Evolutionary conservation across 75 land plant species (phyloP).

Genomic region (Azolla pinnata): DNA sequence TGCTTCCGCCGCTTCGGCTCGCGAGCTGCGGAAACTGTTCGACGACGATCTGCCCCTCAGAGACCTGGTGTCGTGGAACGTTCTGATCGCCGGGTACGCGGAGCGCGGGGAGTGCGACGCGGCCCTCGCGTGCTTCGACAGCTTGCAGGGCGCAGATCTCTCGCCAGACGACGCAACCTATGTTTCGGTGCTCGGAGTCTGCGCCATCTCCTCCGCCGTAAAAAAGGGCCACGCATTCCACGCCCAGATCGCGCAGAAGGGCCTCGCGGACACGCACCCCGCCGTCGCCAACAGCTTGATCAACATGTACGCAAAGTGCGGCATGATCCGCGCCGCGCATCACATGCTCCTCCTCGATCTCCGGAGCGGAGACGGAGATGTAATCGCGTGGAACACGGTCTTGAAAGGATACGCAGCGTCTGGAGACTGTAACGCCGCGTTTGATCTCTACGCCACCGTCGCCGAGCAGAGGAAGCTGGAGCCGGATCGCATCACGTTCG

Average conservation of each 20-base stretch:
- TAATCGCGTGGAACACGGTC: too few relatives aligned
- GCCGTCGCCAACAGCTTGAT: not conserved
- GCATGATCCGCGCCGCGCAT: too few relatives aligned
- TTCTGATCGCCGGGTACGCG: slow-evolving; percentile 25
- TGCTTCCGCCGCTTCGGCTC: slow-evolving; percentile 18
- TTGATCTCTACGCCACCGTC: too few relatives aligned
- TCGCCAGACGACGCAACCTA: slow-evolving; percentile 15
- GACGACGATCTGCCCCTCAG: slow-evolving; percentile 20
- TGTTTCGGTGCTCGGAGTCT: not conserved
- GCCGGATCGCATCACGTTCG: too few relatives aligned
- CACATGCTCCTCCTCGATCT: too few relatives aligned
- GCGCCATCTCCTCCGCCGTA: not conserved
- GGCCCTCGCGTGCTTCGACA: slow-evolving; percentile 7
- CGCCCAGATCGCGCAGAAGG: not conserved
- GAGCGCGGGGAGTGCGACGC: slow-evolving; percentile 13
- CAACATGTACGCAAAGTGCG: slow-evolving; percentile 2
- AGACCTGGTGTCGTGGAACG: slow-evolving; percentile 27
- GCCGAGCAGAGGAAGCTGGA: too few relatives aligned
- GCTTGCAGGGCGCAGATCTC: not conserved
- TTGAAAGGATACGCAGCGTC: too few relatives aligned
- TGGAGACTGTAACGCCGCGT: too few relatives aligned
- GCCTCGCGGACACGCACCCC: not conserved
- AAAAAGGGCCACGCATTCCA: not conserved
- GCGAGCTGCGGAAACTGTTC: too few relatives aligned
- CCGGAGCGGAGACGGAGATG: too few relatives aligned